Conservation (phyloP, 148 eudicot species). For the Beta vulgaris region DNA sequence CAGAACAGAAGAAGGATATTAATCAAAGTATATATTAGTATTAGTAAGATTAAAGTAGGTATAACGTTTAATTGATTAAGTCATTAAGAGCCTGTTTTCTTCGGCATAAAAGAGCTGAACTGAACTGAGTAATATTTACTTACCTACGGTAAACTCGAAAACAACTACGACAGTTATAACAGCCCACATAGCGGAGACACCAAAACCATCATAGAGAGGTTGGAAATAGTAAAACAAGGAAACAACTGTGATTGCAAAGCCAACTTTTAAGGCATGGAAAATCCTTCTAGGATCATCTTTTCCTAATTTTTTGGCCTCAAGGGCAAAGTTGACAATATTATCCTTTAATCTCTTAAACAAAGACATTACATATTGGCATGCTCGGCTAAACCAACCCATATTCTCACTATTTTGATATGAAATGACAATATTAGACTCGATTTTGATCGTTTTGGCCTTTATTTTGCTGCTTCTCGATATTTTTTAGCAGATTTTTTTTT, state of each 20-base stretch:
- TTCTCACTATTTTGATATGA: not conserved
- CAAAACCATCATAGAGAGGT: constrained; percentile 31
- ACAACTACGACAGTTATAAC: constrained; percentile 38
- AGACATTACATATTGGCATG: constrained; percentile 15
- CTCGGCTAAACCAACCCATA: constrained; percentile 1
- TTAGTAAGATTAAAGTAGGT: no score
- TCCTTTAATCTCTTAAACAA: constrained; percentile 6
- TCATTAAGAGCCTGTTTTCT: no score
- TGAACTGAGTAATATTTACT: no score
- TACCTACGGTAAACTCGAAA: constrained; percentile 40
- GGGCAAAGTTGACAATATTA: constrained; percentile 14
- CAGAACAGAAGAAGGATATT: no score
- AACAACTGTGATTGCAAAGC: constrained; percentile 34
- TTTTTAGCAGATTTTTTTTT: not conserved
- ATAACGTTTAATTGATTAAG: no score
- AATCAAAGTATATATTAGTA: no score
- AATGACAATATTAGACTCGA: constrained; percentile 6
- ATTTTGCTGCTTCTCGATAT: not conserved
- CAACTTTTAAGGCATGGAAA: constrained; percentile 36
- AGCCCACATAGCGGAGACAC: constrained; percentile 39
- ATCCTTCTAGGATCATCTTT: constrained; percentile 37
- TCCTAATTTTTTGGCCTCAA: constrained; percentile 27
- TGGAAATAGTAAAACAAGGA: constrained; percentile 36
- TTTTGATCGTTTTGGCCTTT: no score
- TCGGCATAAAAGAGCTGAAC: no score